A percentile compares a stretch with the other conserved stretches of the same genome.
phyloP scores from a whole-genome alignment of 331 rosid genomes.

The Telfairia occidentalis region DNA sequence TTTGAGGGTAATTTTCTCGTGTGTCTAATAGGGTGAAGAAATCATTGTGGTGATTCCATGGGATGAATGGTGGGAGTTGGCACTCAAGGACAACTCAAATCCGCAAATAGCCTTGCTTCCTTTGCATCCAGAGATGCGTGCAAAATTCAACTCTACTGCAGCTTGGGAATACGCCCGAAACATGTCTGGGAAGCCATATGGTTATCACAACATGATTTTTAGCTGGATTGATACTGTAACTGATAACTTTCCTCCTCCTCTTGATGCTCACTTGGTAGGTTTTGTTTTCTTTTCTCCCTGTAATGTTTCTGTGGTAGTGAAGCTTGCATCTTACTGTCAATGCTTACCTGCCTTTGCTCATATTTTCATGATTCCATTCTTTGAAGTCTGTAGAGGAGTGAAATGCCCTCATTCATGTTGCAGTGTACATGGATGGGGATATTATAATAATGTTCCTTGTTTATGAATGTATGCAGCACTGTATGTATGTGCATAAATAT shows the following conservation, averaged over 20 bases:
- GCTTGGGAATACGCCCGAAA: conserved; percentile 90
- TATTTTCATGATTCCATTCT: neutral
- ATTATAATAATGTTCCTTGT: neutral
- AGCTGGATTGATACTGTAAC: conserved; percentile 96
- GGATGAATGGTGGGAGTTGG: conserved; percentile 90
- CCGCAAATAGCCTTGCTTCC: conserved; percentile 96
- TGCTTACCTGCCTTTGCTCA: neutral
- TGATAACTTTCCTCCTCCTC: conserved; percentile 99
- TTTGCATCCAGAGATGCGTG: conserved; percentile 65
- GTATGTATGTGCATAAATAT: neutral
- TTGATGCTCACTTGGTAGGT: conserved; percentile 97
- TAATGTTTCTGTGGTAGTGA: neutral
- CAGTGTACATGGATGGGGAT: neutral
- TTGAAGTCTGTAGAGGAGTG: neutral
- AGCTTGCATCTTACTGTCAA: neutral
- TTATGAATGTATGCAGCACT: neutral
- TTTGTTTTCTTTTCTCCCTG: conserved; percentile 12
- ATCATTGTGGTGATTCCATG: conserved; percentile 80
- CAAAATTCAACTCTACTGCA: conserved; percentile 65
- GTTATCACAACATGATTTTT: conserved; percentile 96
- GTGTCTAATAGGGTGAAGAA: conserved; percentile 68
- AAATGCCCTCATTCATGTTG: neutral
- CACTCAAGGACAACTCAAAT: conserved; percentile 76
- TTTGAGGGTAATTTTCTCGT: neutral
- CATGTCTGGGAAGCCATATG: conserved; percentile 98